Percentiles rank a stretch among this genome's conserved stretches.
phyloP scores from a whole-genome alignment of 2,329 filamentous ascomycete genomes.

The Seiridium cupressi region DNA sequence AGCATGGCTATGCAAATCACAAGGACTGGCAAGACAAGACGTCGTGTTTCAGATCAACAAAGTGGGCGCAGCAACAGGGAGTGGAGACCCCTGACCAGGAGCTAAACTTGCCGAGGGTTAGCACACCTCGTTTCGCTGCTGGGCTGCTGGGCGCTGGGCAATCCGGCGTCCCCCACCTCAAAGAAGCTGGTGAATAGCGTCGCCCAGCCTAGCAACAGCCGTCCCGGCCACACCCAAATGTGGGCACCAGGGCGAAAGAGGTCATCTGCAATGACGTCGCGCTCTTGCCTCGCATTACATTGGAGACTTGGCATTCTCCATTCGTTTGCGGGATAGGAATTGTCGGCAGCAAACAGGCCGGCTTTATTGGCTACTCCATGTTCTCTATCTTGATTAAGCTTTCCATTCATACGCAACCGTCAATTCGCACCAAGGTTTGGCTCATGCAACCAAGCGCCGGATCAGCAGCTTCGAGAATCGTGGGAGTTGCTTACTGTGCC shows the following conservation, averaged over 20 bases:
- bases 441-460: background rate
- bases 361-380: background rate
- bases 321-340: no score
- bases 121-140: no score
- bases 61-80: slow-evolving; percentile 1
- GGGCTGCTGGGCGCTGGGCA: no score
- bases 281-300: no score
- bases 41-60: slow-evolving; percentile 7
- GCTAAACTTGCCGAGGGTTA: background rate
- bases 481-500: background rate
- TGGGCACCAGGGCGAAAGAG: no score
- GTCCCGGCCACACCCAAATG: no score
- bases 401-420: background rate
- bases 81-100: background rate
- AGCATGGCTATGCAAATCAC: slow-evolving; percentile 4
- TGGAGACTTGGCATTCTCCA: no score
- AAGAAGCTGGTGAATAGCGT: no score
- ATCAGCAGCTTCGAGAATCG: background rate
- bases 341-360: background rate
- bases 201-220: no score
- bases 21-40: background rate
- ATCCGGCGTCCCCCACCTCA: no score
- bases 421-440: background rate
- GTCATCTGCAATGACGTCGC: no score
- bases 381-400: background rate